phyloP scores from a whole-genome alignment of 1,284 basidiomycete genomes.

The Pascua guehoae region DNA sequence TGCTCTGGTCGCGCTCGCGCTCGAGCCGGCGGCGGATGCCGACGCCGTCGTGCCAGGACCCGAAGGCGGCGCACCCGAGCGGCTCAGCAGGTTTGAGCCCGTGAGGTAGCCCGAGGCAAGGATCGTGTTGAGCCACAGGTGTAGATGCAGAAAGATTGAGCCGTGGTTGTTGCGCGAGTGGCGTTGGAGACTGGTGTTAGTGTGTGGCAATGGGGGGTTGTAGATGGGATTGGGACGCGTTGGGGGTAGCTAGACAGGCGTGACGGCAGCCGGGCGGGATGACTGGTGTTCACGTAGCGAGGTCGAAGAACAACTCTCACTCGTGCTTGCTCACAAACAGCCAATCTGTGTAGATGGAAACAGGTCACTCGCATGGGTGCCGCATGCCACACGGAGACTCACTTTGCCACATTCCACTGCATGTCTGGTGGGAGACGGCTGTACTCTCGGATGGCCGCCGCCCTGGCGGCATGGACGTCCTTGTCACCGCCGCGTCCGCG shows the following conservation, averaged over 20 bases:
- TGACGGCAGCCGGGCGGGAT: too few species aligned
- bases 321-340: too few species aligned
- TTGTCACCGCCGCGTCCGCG: neutral
- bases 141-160: slow-evolving; percentile 28
- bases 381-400: slow-evolving; percentile 5
- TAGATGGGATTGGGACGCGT: too few species aligned
- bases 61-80: neutral
- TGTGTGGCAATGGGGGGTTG: too few species aligned
- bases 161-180: slow-evolving; percentile 21
- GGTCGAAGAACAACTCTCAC: too few species aligned
- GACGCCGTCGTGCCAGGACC: neutral
- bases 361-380: too few species aligned
- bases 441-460: slow-evolving; percentile 23
- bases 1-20: too few species aligned
- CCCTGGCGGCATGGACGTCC: slow-evolving; percentile 9
- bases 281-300: too few species aligned
- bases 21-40: too few species aligned
- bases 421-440: slow-evolving; percentile 24
- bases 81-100: slow-evolving; percentile 7
- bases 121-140: slow-evolving; percentile 36
- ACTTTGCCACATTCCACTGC: slow-evolving; percentile 34
- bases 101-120: slow-evolving; percentile 23
- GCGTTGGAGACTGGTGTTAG: slow-evolving; percentile 20
- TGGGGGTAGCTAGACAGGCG: too few species aligned
- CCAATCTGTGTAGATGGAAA: too few species aligned